Evolutionary conservation across 257 asterid genomes (phyloP).

Genomic region (Jaltomata sinuosa): DNA sequence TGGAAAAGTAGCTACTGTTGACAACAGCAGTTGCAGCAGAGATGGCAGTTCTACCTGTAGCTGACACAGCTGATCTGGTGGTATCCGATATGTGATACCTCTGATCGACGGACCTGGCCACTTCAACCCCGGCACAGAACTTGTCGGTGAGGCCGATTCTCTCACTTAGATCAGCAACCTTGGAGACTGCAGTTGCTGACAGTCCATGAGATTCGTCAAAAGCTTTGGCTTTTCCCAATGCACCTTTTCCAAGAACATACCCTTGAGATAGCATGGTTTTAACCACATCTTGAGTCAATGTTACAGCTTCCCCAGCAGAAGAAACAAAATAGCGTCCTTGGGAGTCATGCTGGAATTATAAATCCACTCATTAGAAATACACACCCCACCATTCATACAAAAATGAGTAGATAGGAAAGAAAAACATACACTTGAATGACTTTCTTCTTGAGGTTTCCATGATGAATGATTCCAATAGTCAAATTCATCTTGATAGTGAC

Average conservation of each 20-base stretch:
- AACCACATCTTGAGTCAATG: slow-evolving; percentile 78
- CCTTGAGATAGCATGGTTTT: slow-evolving; percentile 78
- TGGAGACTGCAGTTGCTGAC: slow-evolving; percentile 91
- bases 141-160: slow-evolving; percentile 73
- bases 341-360: slow-evolving; percentile 19
- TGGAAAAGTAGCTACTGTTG: slow-evolving; percentile 68
- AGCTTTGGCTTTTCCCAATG: slow-evolving; percentile 66
- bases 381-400: background rate
- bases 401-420: background rate
- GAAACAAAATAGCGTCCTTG: slow-evolving; percentile 30
- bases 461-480: slow-evolving; percentile 57
- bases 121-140: slow-evolving; percentile 74
- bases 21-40: slow-evolving; percentile 75
- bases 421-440: slow-evolving; percentile 32
- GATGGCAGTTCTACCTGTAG: slow-evolving; percentile 68
- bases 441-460: slow-evolving; percentile 58
- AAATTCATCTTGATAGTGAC: slow-evolving; percentile 55
- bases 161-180: slow-evolving; percentile 76
- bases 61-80: slow-evolving; percentile 71
- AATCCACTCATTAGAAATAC: background rate
- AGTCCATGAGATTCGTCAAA: slow-evolving; percentile 84
- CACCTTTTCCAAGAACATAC: slow-evolving; percentile 75
- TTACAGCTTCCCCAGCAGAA: slow-evolving; percentile 87
- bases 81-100: slow-evolving; percentile 50
- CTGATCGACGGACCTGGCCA: slow-evolving; percentile 51